A percentile compares a stretch with the other conserved stretches of the same genome.
phyloP scores from a whole-genome alignment of 495 filamentous ascomycete genomes.

The Penicillium verhagenii region DNA sequence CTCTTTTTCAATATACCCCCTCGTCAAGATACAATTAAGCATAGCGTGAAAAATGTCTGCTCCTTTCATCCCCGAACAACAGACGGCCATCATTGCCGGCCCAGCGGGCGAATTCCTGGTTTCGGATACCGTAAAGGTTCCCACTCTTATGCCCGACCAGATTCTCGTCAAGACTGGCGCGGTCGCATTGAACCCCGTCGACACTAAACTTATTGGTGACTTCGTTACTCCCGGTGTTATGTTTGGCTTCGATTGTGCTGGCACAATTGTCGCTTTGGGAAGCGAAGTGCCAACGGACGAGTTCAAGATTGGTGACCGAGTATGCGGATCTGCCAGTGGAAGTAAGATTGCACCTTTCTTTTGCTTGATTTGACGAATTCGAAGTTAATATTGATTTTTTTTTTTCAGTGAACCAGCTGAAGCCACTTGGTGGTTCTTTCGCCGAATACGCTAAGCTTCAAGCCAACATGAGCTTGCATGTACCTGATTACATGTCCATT shows the following conservation, averaged over 20 bases:
- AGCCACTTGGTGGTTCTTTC: constrained; percentile 26
- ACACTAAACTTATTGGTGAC: constrained; percentile 39
- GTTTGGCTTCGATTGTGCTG: constrained; percentile 43
- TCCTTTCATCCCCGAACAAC: background rate
- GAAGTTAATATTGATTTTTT: background rate
- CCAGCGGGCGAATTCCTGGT: background rate
- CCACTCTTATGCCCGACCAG: background rate
- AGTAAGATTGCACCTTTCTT: background rate
- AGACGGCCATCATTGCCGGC: background rate
- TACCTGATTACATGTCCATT: constrained; percentile 26
- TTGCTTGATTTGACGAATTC: background rate
- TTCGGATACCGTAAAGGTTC: background rate
- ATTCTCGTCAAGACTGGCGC: background rate
- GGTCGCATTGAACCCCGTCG: constrained; percentile 36
- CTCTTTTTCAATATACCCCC: background rate
- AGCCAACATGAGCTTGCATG: constrained; percentile 16
- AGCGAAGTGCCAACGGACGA: constrained; percentile 11
- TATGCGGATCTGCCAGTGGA: background rate
- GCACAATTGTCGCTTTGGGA: constrained; percentile 34
- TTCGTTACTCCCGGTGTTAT: constrained; percentile 24
- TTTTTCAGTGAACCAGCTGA: constrained; percentile 1
- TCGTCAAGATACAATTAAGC: background rate
- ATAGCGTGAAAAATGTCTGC: background rate
- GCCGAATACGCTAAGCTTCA: constrained; percentile 25
- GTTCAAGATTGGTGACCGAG: constrained; percentile 13